Evolutionary conservation across 768 basidiomycete species (phyloP), one percentile per base, ranked within the genome.

Genomic region (Termitomyces sp.): DNA sequence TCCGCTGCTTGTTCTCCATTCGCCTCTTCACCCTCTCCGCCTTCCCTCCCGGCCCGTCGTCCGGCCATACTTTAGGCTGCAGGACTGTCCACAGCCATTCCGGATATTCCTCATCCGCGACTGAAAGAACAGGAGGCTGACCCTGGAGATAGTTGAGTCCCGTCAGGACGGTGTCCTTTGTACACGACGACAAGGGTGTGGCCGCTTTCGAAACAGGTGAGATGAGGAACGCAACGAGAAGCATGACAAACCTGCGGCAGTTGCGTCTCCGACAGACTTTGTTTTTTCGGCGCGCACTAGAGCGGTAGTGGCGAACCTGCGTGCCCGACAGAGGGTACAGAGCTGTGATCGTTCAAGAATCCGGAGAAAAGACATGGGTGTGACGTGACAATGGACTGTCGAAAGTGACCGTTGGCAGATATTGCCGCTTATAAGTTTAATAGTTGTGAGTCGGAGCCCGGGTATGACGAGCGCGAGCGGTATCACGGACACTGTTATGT

Each of bases 1-100:
- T 88, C 45, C 74, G 77, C 66, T 84, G 79, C 53, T 83, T 77
- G 52, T 87, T 89, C 57, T 78, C 78, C 63, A 72, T 72, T 64
- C 88, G 73, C 68, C 88, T 72, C 55, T 72, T 71, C 53, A 76
- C 71, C 47, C 82, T 76, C 58, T 81, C 79, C n/a, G 75, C 82
- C 66, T 80, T 79, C 21, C 90, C 87, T 19, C 88, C 89, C 1
- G 84, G 87, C 1, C 87, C 87, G 58, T 90, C 88, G 53, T 90
- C 86, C 17, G 77, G 78, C 53, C 78, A 73, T 41, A 77, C 76
- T 63, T 79, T 81, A 5, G 84, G 79, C 57, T 83, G 69, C 19
- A 90, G 71, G 38, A 93, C 65, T 14, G 77, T 84, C 94, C 94
- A 97, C 40, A 97, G 68, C 94, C 94, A 97, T 7, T 80, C 68